Evolutionary conservation across 2,329 filamentous ascomycete species (phyloP), one percentile per base, ranked within the genome.

Genomic region (Colletotrichum cuscutae): DNA sequence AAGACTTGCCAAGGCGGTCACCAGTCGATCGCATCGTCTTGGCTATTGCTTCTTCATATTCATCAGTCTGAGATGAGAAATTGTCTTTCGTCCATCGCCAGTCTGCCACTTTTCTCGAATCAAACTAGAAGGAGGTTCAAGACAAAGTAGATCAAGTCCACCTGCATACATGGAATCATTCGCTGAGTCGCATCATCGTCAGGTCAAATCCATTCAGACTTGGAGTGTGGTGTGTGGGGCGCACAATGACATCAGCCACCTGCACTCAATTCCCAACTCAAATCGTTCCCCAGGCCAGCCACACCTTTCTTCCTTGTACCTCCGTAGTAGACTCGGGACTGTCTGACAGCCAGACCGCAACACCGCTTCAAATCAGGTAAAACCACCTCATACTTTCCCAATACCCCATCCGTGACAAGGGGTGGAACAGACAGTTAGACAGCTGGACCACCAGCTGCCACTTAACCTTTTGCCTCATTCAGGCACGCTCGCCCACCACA

Each of bases 1-100:
- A 37, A 71, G 42, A 58, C 22, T 46, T 49, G 42, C 54, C 59
- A 72, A 64, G 65, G 11, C 70, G 42, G 53, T 52, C 57, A 63
- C n/a, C 13, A 59, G 32, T 35, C 58, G 70, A 64, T 69, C 53
- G 30, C 46, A 3, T 66, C 63, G 52, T 22, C 70, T 70, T 72
- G 65, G 70, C 65, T 24, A 54, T 61, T 61, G 42, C 35, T 60
- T 32, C 24, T 68, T 15, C n/a, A 53, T 61, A 2, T 15, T 42
- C 6, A 32, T 6, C 19, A 22, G 12, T 11, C 13, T n/a, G 19
- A 37, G 28, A 30, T 26, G 6, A 5, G 28, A 8, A 8, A 35
- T n/a, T 24, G 9, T 49, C 30, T 19, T 59, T 52, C 37, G 26
- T n/a, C n/a, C 42, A 5, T 8, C 3, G 26, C 12, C 32, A 61